Conservation (phyloP, 2,329 filamentous ascomycete species). For the Ophiostoma quercus region DNA sequence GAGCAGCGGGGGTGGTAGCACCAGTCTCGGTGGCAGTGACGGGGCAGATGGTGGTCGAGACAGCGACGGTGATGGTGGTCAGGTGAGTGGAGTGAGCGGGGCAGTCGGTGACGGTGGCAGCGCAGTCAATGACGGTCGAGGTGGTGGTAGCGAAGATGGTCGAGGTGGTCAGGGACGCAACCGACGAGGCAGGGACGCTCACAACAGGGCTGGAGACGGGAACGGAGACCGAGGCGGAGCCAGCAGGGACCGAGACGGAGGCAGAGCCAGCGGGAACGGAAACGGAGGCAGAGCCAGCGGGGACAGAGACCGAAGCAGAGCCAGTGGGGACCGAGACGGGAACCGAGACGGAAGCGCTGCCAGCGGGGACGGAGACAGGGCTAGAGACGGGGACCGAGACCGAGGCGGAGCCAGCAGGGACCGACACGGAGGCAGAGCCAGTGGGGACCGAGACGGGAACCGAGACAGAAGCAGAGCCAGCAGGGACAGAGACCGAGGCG, state of each 20-base stretch:
- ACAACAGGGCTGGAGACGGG: conserved; percentile 4
- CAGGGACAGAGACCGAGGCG: neutral
- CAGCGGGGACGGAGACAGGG: neutral
- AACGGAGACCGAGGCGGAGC: conserved; percentile 8
- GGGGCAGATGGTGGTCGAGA: conserved; percentile 58
- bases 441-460: neutral
- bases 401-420: conserved; percentile 26
- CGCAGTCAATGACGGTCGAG: conserved; percentile 48
- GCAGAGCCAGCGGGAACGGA: neutral
- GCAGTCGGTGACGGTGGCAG: conserved; percentile 46
- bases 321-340: neutral
- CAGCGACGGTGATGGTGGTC: conserved; percentile 47
- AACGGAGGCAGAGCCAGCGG: conserved; percentile 23
- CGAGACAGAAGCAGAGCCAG: neutral
- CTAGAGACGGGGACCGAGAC: neutral
- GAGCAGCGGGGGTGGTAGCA: conserved; percentile 51
- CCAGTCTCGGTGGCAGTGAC: conserved; percentile 52
- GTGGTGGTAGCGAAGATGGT: conserved; percentile 46
- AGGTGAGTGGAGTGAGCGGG: conserved; percentile 44
- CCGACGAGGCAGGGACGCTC: conserved; percentile 16
- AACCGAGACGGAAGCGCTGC: neutral
- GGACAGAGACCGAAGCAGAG: conserved; percentile 23
- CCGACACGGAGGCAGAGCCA: conserved; percentile 15
- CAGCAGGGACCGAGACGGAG: neutral
- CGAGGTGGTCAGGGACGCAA: conserved; percentile 28